Evolutionary conservation across 345 rosid species (phyloP), one percentile per base, ranked within the genome.

Genomic region (Hibiscus mutabilis): DNA sequence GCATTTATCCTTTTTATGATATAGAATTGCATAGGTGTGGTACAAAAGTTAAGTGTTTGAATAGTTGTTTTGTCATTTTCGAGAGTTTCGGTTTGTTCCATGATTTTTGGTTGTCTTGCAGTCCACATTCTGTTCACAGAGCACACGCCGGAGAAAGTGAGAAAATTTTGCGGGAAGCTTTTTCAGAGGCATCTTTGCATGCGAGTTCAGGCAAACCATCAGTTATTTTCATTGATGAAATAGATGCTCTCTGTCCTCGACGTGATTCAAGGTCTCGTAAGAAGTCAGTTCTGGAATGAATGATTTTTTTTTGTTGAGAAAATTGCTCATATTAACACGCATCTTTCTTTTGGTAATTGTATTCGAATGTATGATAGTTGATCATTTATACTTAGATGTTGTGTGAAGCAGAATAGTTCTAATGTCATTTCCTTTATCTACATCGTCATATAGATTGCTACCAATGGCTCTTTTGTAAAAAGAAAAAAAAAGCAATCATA

Each of bases 131-230:
- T 77, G 89, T 91, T 65, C 96, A 89, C 73, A 79, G 83, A 71
- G 90, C 89, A 46, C 85, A 86, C 81, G 98, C 86, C 51, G 98
- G 97, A 72, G 97, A 94, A 82, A 91, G 92, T 59, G 96, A 91
- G 85, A 87, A 69, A 79, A 77, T 85, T 68, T 74, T 91, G 80
- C 84, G 97, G 33, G 96, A 91, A 69, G 87, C 95, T 67, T 94
- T 94, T 70, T 68, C 88, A 0, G 87, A 88, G 72, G 97, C 98
- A 75, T 81, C 87, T 56, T 79, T 92, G 46, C 87, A 83, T 68
- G 86, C 88, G 63, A 73, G 15, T 53, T 81, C 80, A 5, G 97
- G 88, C 74, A 84, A 82, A 73, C 92, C 97, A 2, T 84, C 96
- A 0, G 93, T 94, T 62, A 76, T 94, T 74, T 91, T 91, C 29